Percentiles rank a stretch among this genome's conserved stretches.
Evolutionary conservation across 345 rosid genomes (phyloP).

Genomic region (Brassica rapa): DNA sequence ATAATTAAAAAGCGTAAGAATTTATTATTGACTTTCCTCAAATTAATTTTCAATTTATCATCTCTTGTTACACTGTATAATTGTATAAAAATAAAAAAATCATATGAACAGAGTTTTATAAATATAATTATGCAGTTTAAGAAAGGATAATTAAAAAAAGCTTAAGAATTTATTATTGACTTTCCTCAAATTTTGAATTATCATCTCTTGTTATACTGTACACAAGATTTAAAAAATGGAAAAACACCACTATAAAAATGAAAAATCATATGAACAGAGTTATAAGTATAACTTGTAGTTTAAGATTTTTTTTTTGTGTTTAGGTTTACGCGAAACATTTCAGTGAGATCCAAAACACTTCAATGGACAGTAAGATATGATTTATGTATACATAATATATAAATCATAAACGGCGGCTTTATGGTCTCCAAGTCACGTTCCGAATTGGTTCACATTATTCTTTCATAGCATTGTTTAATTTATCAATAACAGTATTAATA

Average conservation of each 20-base stretch:
- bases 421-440: constrained; percentile 35
- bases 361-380: not conserved
- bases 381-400: not conserved
- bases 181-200: not conserved
- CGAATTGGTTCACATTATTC: constrained; percentile 33
- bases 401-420: constrained; percentile 38
- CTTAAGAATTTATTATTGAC: not conserved
- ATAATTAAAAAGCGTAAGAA: not conserved
- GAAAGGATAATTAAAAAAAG: not conserved
- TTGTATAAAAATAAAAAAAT: not conserved
- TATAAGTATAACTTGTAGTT: not conserved
- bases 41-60: not conserved
- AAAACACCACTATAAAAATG: not conserved
- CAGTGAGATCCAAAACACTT: not conserved
- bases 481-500: not conserved
- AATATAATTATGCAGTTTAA: not conserved
- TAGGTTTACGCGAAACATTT: not conserved
- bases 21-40: not conserved
- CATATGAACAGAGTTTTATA: not conserved
- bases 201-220: not conserved
- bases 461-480: not conserved
- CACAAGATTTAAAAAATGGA: not conserved
- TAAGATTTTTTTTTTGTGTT: not conserved
- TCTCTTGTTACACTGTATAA: not conserved
- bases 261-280: not conserved